Evolutionary conservation across 2,329 filamentous ascomycete genomes (phyloP).

Genomic region (Pseudopithomyces chartarum): DNA sequence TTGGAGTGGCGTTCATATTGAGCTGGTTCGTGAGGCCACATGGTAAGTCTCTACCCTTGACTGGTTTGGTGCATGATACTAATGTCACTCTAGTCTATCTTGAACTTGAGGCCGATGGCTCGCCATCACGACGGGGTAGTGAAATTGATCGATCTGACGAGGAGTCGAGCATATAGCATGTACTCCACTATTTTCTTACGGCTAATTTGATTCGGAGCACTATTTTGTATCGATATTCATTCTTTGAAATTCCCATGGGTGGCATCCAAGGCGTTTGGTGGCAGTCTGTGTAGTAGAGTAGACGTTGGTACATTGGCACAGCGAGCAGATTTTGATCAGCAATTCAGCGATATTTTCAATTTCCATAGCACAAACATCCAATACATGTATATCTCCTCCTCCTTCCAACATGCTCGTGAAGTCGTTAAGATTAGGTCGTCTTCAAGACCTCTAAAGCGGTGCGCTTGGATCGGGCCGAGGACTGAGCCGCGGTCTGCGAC

Average conservation of each 20-base stretch:
- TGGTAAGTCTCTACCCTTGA: slow-evolving; percentile 60
- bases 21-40: slow-evolving; percentile 75
- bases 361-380: background rate
- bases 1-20: slow-evolving; percentile 67
- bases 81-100: slow-evolving; percentile 6
- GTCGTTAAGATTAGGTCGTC: background rate
- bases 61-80: background rate
- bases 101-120: slow-evolving; percentile 9
- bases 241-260: background rate
- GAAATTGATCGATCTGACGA: background rate
- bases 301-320: background rate
- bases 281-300: background rate
- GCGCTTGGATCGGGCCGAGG: background rate
- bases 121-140: slow-evolving; percentile 2
- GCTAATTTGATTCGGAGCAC: background rate
- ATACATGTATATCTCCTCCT: background rate
- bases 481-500: slow-evolving; percentile 16
- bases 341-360: background rate
- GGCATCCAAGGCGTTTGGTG: background rate
- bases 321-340: background rate
- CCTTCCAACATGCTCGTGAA: background rate
- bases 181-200: background rate
- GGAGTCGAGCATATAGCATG: background rate
- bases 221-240: background rate
- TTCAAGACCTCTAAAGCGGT: background rate